These are phyloP conservation scores for Fusarium brevicatenulatum DNA, from an alignment of 2,329 filamentous ascomycete species.

Conservation along the genomic window DNA sequence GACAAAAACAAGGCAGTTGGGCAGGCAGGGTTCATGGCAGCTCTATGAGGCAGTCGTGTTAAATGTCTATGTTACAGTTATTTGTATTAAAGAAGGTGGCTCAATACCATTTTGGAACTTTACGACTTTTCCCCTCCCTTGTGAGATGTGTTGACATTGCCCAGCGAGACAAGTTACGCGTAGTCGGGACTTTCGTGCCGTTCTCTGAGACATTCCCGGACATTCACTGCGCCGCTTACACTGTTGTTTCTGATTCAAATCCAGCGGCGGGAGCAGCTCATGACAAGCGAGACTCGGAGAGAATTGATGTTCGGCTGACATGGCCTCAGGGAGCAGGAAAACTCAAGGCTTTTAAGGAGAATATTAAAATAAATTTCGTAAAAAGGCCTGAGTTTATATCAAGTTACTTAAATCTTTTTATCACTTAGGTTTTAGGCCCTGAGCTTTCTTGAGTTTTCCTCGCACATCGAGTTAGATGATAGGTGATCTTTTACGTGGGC, in stretches of 20 bases:
- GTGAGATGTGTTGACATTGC: background rate
- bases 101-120: constrained; percentile 27
- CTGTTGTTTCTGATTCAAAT: background rate
- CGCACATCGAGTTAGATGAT: background rate
- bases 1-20: constrained; percentile 36
- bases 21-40: constrained; percentile 38
- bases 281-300: background rate
- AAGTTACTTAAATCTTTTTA: background rate
- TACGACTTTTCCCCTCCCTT: background rate
- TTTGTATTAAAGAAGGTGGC: constrained; percentile 32
- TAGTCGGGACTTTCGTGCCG: background rate
- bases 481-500: no score
- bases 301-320: background rate
- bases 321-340: background rate
- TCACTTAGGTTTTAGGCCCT: background rate
- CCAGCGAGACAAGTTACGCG: background rate
- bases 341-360: background rate
- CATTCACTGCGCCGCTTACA: background rate
- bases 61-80: constrained; percentile 26
- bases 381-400: background rate
- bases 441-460: background rate
- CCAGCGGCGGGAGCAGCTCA: background rate
- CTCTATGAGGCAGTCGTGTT: constrained; percentile 37
- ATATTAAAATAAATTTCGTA: background rate
- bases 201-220: background rate